A percentile compares a stretch with the other conserved stretches of the same genome.
Evolutionary conservation across 2,329 filamentous ascomycete species (phyloP).

Genomic region (Parasarocladium wereldwijsianum): DNA sequence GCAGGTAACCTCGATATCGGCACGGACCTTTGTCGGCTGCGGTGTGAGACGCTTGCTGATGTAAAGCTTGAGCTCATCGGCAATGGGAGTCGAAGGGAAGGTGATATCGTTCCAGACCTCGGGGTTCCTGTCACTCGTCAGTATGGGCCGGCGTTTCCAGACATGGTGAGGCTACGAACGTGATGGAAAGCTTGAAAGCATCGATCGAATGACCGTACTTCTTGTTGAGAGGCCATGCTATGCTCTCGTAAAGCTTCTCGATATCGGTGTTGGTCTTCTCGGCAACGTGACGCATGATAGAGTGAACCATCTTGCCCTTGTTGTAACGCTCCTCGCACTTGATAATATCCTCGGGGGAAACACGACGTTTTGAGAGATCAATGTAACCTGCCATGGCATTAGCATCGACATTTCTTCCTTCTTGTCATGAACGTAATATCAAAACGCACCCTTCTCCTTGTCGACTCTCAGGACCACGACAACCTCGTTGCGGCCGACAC

Average conservation of each 20-base stretch:
- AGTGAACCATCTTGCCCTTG: conserved; percentile 99
- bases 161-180: conserved; percentile 37
- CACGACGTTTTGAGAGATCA: conserved; percentile 94
- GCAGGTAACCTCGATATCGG: conserved; percentile 92
- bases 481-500: conserved; percentile 94
- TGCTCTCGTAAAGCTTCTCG: conserved; percentile 82
- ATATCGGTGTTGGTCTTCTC: conserved; percentile 95
- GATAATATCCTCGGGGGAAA: conserved; percentile 91
- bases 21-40: conserved; percentile 96
- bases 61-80: conserved; percentile 83
- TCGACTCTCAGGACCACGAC: conserved; percentile 97
- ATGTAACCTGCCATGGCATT: conserved; percentile 52
- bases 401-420: too few relatives aligned
- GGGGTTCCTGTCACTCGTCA: conserved; percentile 50
- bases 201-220: conserved; percentile 95
- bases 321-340: conserved; percentile 99
- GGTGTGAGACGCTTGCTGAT: conserved; percentile 95
- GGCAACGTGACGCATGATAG: conserved; percentile 96
- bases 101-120: conserved; percentile 89
- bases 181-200: conserved; percentile 98
- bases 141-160: not conserved
- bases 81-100: conserved; percentile 74
- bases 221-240: conserved; percentile 95
- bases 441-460: conserved; percentile 76
- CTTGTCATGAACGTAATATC: not conserved